Base-by-base conservation (phyloP, 148 eudicot genomes). In the Cornus suecica region DNA sequence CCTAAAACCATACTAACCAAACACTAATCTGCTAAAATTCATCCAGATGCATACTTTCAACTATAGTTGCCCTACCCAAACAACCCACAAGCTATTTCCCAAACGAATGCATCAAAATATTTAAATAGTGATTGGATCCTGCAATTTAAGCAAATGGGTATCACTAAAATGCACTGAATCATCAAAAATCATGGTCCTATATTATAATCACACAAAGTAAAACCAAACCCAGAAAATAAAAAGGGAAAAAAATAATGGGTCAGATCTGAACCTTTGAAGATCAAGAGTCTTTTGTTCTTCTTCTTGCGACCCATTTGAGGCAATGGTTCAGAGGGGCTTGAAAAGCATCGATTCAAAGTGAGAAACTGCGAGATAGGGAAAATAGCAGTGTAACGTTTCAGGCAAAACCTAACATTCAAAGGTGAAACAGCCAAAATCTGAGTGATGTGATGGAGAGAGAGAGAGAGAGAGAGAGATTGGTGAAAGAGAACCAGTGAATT, bases 231-330 rank as follows among this genome's bases (percentile, higher is more conserved):
- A 29, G 5, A 25, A 4, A 71, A 15, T 8, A 45, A 29, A 8
- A n/a, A 4, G 24, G 1, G 20, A 32, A 32, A 78, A 10, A 60
- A 58, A 20, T 8, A 0, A 20, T 41, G 37, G 9, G 24, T 32
- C 18, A 34, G 10, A 6, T 71, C 32, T 41, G 25, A 78, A 87
- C 90, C 90, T 83, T 70, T 65, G 48, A 64, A 82, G 56, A 23
- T 65, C n/a, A 68, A 77, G 14, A 64, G 66, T 67, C 64, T 63
- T 60, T 52, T 72, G 71, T n/a, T 73, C 68, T 68, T 75, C 71
- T 77, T 78, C 34, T 74, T 78, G 73, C 80, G 48, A 66, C 84
- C 86, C 89, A 88, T 88, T 67, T 80, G 65, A 66, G 72, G 31
- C 72, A 48, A 24, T 5, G 20, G 13, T 24, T 69, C 72, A 14